Percentiles rank a stretch among this genome's conserved stretches.
Evolutionary conservation across 257 asterid species (phyloP).

Genomic region (Solanum microdontum): DNA sequence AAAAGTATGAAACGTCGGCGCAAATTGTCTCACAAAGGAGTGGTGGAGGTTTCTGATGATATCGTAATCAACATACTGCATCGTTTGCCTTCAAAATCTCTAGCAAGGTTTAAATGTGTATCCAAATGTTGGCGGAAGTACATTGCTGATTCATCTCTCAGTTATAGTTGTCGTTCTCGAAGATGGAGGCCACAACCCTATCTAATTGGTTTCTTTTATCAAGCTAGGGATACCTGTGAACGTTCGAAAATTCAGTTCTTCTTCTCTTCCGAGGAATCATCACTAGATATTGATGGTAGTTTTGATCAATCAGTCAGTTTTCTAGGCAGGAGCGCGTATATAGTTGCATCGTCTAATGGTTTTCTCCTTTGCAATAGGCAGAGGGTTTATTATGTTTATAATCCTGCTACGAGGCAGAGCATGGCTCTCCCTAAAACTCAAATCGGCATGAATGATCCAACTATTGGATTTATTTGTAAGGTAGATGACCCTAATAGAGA

Average conservation of each 20-base stretch:
- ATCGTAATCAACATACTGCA: not conserved
- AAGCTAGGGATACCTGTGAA: not conserved
- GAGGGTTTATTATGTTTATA: not conserved
- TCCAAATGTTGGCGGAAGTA: not conserved
- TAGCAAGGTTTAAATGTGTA: not conserved
- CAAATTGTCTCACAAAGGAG: not conserved
- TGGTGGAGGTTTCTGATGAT: not conserved
- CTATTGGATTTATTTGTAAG: not conserved
- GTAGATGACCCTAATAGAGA: not conserved
- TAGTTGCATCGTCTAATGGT: not conserved
- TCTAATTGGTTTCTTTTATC: not conserved
- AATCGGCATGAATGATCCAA: not conserved
- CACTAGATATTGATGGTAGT: not conserved
- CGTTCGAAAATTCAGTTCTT: not conserved
- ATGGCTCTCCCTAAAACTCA: not conserved
- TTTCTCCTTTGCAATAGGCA: not conserved
- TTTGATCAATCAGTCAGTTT: not conserved
- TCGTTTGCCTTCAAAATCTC: not conserved
- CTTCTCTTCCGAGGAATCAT: not conserved
- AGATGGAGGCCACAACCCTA: not conserved
- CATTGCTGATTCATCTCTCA: not conserved
- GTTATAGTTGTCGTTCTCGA: not conserved
- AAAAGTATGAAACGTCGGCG: not conserved
- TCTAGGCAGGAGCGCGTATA: not conserved
- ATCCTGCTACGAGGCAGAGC: not conserved